These are phyloP conservation scores for Tylopilus felleus DNA, from an alignment of 768 basidiomycete species.

Conservation along the genomic window DNA sequence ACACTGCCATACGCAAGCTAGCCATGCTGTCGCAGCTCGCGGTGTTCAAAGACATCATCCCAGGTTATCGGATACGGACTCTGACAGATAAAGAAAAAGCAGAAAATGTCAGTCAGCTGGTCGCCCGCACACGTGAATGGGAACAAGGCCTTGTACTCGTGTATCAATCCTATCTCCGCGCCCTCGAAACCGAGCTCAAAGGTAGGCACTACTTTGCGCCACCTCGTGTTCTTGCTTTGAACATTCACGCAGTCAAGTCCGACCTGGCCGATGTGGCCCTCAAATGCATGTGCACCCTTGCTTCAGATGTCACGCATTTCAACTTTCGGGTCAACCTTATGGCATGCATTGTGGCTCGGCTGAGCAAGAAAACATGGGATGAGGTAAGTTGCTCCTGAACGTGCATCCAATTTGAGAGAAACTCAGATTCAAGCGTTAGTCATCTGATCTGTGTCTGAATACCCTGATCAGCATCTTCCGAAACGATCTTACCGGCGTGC, in stretches of 20 bases:
- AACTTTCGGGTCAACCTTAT: constrained; percentile 95
- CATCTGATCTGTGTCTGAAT: constrained; percentile 80
- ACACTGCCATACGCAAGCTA: constrained; percentile 78
- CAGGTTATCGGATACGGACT: constrained; percentile 91
- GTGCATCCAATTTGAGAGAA: constrained; percentile 3
- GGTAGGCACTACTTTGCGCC: constrained; percentile 34
- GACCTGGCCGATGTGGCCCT: constrained; percentile 68
- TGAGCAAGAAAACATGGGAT: constrained; percentile 89
- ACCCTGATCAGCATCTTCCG: constrained; percentile 81
- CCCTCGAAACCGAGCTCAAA: constrained; percentile 85
- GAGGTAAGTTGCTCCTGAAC: constrained; percentile 48
- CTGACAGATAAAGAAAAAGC: constrained; percentile 88
- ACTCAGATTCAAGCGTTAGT: constrained; percentile 42
- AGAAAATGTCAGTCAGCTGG: constrained; percentile 93
- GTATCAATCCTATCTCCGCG: constrained; percentile 86
- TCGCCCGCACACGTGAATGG: constrained; percentile 86
- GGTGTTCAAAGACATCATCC: constrained; percentile 94
- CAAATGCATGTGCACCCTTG: constrained; percentile 83
- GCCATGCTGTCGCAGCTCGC: constrained; percentile 88
- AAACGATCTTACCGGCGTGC: constrained; percentile 71
- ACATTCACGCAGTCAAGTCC: constrained; percentile 48
- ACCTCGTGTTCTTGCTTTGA: constrained; percentile 20
- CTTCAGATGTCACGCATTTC: constrained; percentile 87
- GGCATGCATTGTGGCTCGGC: constrained; percentile 74
- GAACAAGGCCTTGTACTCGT: constrained; percentile 88